Percentiles rank a stretch among this genome's conserved stretches.
Conservation (phyloP, 805 yeast species). For the Wickerhamiella cacticola region DNA sequence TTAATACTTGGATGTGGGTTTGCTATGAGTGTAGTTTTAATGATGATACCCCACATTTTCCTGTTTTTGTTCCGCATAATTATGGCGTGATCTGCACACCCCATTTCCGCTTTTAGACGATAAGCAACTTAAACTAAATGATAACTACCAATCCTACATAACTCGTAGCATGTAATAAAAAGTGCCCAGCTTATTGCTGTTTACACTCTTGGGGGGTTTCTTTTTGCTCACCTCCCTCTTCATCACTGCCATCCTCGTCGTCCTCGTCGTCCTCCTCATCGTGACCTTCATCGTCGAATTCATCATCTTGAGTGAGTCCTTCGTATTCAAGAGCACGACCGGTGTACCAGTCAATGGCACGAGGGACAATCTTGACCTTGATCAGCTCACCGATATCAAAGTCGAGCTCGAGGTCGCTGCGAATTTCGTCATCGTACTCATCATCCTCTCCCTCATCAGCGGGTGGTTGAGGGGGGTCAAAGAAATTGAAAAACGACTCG, state of each 20-base stretch:
- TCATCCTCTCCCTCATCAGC: slow-evolving; percentile 43
- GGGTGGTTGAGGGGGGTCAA: slow-evolving; percentile 82
- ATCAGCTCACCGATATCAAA: slow-evolving; percentile 93
- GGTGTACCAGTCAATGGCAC: slow-evolving; percentile 97
- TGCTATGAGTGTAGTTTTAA: no score
- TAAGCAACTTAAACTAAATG: not conserved
- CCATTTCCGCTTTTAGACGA: not conserved
- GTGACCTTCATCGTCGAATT: slow-evolving; percentile 47
- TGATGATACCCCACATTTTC: no score
- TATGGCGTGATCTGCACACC: not conserved
- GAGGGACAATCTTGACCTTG: slow-evolving; percentile 88
- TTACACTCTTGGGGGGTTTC: slow-evolving; percentile 50
- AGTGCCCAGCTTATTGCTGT: slow-evolving; percentile 30
- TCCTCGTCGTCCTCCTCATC: slow-evolving; percentile 54
- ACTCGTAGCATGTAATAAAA: not conserved
- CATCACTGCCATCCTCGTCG: slow-evolving; percentile 34
- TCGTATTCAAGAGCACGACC: slow-evolving; percentile 86
- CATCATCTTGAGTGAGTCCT: slow-evolving; percentile 47
- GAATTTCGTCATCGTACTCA: slow-evolving; percentile 60
- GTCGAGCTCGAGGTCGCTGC: slow-evolving; percentile 76
- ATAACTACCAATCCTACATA: slow-evolving; percentile 1
- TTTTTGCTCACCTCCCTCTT: slow-evolving; percentile 35
- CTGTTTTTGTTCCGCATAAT: no score
- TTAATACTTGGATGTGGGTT: no score
- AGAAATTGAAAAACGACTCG: slow-evolving; percentile 91